Evolutionary conservation across 2,329 filamentous ascomycete species (phyloP), one percentile per base, ranked within the genome.

Genomic region (Boeremia lycopersici): DNA sequence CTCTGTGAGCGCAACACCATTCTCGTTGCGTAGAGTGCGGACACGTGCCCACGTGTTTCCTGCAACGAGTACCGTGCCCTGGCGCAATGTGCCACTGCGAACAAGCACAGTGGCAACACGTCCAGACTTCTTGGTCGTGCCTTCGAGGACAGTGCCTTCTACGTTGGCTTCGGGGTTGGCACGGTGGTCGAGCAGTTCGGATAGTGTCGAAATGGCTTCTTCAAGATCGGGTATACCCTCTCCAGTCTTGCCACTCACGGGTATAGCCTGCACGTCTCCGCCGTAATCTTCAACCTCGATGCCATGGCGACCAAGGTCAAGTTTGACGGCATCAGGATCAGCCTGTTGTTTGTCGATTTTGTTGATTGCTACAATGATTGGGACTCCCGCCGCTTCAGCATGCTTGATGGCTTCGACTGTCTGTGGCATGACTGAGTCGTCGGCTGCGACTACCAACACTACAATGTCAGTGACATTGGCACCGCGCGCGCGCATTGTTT

Each of bases 381-480:
- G 93, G 0, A 98, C 95, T 57, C 89, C 89, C 45, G 95, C 91
- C 28, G 85, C 82, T 52, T 88, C 89, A 7, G 95, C 93, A 72
- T 99, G 95, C 75, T 96, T 97, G 71, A 99, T 87, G 6, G 95
- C 95, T 78, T 99, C 95, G 2, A 98, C 81, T 0, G 96, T 99
- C 71, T 99, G 95, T 3, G 95, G 95, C 80, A 95, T 99, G 65
- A 99, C 93, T 71, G 92, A 95, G 72, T 99, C 96, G 72, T 99
- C 95, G 8, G 93, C 93, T 6, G 95, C 95, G 19, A 99, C 93
- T 0, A 99, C 95, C 17, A 99, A 79, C 36, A 99, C 89, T 12
- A 99, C 91, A 63, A 99, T 97, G 72, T 99, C 95, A 0, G 96
- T 99, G 43, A 98, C 92, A 58, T 93, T 91, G 29, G 95, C 96